These are phyloP conservation scores for Chrysoporthe cubensis DNA, from an alignment of 2,329 filamentous ascomycete genomes.

Conservation along the genomic window DNA sequence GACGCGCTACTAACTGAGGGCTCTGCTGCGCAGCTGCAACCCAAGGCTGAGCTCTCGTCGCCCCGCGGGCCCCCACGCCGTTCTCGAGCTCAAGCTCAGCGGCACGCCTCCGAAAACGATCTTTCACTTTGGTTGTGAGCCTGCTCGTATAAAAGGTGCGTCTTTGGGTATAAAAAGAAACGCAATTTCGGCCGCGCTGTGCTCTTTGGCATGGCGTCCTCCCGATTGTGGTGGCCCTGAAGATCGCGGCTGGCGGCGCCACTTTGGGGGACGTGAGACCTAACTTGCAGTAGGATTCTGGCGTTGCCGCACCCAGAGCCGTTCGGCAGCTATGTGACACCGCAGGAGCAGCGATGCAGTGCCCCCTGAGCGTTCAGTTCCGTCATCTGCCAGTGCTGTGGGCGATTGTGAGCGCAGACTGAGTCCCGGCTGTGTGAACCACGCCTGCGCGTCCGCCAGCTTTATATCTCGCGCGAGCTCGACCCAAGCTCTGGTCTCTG, in stretches of 20 bases:
- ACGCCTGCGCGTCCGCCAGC: not conserved
- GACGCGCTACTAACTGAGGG: not conserved
- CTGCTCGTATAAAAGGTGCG: not conserved
- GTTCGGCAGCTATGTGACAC: not conserved
- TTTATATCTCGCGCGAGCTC: slow-evolving; percentile 2
- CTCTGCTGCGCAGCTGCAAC: not conserved
- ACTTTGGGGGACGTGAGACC: slow-evolving; percentile 15
- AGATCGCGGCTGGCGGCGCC: slow-evolving; percentile 3
- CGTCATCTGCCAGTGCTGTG: too few species aligned
- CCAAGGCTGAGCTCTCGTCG: not conserved
- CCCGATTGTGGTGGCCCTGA: not conserved
- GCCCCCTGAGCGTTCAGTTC: not conserved
- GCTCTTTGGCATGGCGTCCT: not conserved
- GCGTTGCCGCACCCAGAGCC: not conserved
- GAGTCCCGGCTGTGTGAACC: not conserved
- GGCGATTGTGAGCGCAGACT: not conserved
- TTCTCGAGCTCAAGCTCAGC: not conserved
- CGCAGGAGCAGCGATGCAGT: not conserved
- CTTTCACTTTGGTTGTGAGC: not conserved
- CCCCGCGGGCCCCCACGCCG: not conserved
- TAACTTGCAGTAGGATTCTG: slow-evolving; percentile 8
- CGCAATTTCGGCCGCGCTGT: not conserved
- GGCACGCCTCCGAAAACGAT: not conserved
- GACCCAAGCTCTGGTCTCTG: not conserved
- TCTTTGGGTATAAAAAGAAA: slow-evolving; percentile 2